A percentile compares a stretch with the other conserved stretches of the same genome.
Conservation (phyloP, 2,329 filamentous ascomycete species). For the Hawksworthiomyces lignivorus region DNA sequence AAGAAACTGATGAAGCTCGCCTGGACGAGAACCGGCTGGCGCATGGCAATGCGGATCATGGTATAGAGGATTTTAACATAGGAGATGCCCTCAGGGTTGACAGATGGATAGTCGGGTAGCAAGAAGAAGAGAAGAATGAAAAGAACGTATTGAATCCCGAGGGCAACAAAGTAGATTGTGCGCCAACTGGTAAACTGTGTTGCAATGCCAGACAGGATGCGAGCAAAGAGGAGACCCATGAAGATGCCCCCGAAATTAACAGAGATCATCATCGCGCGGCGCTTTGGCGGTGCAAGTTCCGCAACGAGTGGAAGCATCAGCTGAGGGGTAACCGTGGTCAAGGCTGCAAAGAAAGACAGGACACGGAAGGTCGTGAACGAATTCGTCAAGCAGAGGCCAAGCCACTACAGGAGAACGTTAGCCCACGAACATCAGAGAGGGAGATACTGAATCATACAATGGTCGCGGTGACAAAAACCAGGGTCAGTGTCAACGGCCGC, state of each 20-base stretch:
- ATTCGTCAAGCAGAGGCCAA: slow-evolving; percentile 60
- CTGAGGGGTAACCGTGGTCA: slow-evolving; percentile 67
- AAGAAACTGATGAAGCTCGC: slow-evolving; percentile 58
- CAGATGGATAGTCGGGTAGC: slow-evolving; percentile 70
- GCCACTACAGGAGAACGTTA: slow-evolving; percentile 43
- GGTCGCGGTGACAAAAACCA: slow-evolving; percentile 59
- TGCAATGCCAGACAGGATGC: slow-evolving; percentile 66
- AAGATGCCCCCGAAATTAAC: too few relatives aligned
- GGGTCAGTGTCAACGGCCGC: slow-evolving; percentile 55
- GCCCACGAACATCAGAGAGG: too few relatives aligned
- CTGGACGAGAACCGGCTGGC: slow-evolving; percentile 60
- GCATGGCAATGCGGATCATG: slow-evolving; percentile 54
- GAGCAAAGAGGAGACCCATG: slow-evolving; percentile 62
- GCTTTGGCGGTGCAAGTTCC: slow-evolving; percentile 60
- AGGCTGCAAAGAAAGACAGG: slow-evolving; percentile 60
- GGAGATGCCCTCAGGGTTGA: slow-evolving; percentile 50
- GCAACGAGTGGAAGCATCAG: slow-evolving; percentile 70
- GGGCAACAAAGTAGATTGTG: slow-evolving; percentile 68
- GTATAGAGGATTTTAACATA: slow-evolving; percentile 55
- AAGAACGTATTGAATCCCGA: slow-evolving; percentile 61
- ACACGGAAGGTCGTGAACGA: slow-evolving; percentile 56
- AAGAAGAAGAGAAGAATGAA: slow-evolving; percentile 57
- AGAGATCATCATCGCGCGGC: slow-evolving; percentile 62
- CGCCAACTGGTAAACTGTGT: slow-evolving; percentile 61
- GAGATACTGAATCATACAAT: too few relatives aligned